These are phyloP conservation scores for Alternaria longipes DNA, from an alignment of 2,329 filamentous ascomycete species.

Conservation along the genomic window DNA sequence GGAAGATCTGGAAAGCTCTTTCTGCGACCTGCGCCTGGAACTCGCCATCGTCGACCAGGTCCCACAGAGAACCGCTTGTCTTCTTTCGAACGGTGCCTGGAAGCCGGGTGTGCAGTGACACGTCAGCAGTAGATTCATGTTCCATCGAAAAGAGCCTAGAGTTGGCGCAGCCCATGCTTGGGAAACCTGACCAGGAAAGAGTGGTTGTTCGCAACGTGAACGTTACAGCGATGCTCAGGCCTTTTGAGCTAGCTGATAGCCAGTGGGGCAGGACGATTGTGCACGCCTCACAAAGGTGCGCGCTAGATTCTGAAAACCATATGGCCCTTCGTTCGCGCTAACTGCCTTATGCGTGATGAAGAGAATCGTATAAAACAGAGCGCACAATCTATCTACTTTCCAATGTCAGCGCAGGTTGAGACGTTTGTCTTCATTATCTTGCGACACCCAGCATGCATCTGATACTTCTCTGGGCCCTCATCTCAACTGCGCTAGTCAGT, in stretches of 20 bases:
- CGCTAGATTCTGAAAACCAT: not conserved
- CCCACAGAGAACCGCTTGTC: not conserved
- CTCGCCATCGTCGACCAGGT: not conserved
- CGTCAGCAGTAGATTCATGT: not conserved
- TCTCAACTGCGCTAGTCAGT: constrained; percentile 5
- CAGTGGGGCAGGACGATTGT: not conserved
- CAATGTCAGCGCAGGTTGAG: not conserved
- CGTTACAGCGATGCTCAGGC: not conserved
- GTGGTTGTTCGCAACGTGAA: not conserved
- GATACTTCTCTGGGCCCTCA: not conserved
- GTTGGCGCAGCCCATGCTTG: not conserved
- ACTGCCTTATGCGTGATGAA: not conserved
- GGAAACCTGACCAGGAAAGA: not conserved
- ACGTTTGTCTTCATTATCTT: not conserved
- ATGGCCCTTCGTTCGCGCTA: not conserved
- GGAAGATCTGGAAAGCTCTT: constrained; percentile 1
- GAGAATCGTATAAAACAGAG: not conserved
- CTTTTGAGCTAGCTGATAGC: not conserved
- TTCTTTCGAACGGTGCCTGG: not conserved
- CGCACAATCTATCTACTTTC: not conserved
- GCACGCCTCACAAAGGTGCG: not conserved
- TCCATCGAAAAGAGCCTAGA: not conserved
- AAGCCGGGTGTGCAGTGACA: not conserved
- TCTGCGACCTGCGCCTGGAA: constrained; percentile 9
- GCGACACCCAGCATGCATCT: not conserved